These are phyloP conservation scores for Anisodus acutangulus DNA, from an alignment of 257 asterid genomes.

Conservation along the genomic window DNA sequence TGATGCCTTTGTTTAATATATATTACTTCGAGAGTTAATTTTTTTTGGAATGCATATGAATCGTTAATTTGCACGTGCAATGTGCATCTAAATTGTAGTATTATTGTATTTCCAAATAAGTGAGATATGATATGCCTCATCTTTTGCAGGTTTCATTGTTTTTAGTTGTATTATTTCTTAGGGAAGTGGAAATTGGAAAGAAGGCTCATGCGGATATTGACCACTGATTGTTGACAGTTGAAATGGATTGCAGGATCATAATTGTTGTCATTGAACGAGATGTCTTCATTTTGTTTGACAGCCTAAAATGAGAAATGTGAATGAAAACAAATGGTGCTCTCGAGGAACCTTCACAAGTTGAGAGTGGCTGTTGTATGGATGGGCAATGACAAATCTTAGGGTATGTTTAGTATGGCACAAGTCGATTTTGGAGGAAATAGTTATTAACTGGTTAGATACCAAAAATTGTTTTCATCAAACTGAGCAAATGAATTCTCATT, in stretches of 20 bases:
- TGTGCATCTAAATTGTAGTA: not conserved
- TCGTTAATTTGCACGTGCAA: not conserved
- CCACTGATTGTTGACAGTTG: not conserved
- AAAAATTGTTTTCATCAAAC: no score
- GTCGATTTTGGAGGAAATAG: not conserved
- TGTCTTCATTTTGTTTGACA: not conserved
- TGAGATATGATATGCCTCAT: not conserved
- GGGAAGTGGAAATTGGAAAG: not conserved
- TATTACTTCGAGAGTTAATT: not conserved
- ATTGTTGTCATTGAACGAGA: not conserved
- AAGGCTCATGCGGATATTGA: not conserved
- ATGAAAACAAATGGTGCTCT: not conserved
- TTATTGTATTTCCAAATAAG: not conserved
- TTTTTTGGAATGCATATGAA: not conserved
- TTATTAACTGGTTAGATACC: no score
- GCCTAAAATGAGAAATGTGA: not conserved
- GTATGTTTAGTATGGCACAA: not conserved
- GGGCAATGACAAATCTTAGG: not conserved
- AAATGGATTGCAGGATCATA: not conserved
- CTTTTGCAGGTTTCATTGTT: not conserved
- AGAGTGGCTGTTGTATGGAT: not conserved
- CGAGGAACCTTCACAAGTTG: not conserved
- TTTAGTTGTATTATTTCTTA: not conserved
- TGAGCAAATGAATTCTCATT: no score
- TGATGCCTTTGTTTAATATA: slow-evolving; percentile 27